These are phyloP conservation scores for Urochloa ruziziensis DNA, from an alignment of 176 grass and related monocot species.

Conservation along the genomic window DNA sequence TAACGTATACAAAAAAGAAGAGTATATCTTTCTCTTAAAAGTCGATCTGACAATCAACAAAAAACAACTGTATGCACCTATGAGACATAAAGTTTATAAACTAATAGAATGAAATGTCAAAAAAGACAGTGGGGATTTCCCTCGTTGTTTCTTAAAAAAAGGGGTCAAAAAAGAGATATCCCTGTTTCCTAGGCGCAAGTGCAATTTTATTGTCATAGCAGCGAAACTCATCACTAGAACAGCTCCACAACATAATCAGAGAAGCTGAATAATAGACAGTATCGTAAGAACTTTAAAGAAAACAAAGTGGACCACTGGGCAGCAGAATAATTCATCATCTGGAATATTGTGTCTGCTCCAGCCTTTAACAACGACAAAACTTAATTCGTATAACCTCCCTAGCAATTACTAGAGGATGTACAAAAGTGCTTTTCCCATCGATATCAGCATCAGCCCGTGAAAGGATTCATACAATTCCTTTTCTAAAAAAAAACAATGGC, in stretches of 20 bases:
- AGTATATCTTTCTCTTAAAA: no score
- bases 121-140: no score
- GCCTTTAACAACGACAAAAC: slow-evolving; percentile 36
- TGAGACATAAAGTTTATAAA: neutral
- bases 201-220: no score
- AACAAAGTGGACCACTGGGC: neutral
- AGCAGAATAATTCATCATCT: slow-evolving; percentile 21
- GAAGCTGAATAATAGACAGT: no score
- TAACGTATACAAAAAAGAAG: no score
- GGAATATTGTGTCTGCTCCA: slow-evolving; percentile 42
- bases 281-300: no score
- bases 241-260: no score
- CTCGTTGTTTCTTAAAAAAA: no score
- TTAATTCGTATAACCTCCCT: slow-evolving; percentile 28
- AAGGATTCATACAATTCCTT: neutral
- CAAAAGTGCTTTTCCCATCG: neutral
- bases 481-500: neutral
- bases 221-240: no score
- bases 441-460: slow-evolving; percentile 39
- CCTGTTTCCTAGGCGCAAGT: no score
- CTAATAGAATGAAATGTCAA: neutral
- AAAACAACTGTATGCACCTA: neutral
- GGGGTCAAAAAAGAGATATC: no score
- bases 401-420: slow-evolving; percentile 4
- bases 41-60: neutral